Percentiles rank a stretch among this genome's conserved stretches.
phyloP scores from a whole-genome alignment of 1,284 basidiomycete genomes.

The Rhizoctonia solani region DNA sequence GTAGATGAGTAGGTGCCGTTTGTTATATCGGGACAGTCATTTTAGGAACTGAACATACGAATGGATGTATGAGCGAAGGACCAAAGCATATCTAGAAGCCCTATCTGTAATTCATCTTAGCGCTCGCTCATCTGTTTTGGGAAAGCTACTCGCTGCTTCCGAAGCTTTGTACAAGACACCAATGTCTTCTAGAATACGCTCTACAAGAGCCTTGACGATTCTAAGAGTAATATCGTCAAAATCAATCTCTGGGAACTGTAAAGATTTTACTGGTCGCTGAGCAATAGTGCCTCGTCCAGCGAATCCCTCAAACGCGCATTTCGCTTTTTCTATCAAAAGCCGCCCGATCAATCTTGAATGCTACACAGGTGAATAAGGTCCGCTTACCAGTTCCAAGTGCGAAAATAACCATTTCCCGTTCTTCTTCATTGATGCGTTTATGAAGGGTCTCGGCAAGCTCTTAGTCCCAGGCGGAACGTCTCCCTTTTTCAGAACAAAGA shows the following conservation, averaged over 20 bases:
- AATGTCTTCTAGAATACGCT: slow-evolving; percentile 65
- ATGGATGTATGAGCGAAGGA: slow-evolving; percentile 82
- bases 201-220: slow-evolving; percentile 72
- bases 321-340: slow-evolving; percentile 83
- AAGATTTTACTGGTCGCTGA: slow-evolving; percentile 69
- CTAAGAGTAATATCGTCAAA: slow-evolving; percentile 47
- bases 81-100: slow-evolving; percentile 83
- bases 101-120: slow-evolving; percentile 55
- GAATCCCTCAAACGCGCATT: slow-evolving; percentile 84
- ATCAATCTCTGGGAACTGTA: neutral
- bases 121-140: neutral
- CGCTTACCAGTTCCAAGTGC: slow-evolving; percentile 73
- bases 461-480: slow-evolving; percentile 56
- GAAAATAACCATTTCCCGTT: slow-evolving; percentile 72
- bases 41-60: slow-evolving; percentile 52
- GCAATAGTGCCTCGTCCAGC: slow-evolving; percentile 75
- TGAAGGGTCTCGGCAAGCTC: slow-evolving; percentile 64
- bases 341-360: slow-evolving; percentile 13
- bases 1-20: neutral
- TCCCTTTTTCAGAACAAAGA: slow-evolving; percentile 74
- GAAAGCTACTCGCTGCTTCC: slow-evolving; percentile 65
- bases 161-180: slow-evolving; percentile 83
- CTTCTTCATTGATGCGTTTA: slow-evolving; percentile 68
- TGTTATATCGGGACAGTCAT: too few species aligned
- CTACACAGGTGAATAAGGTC: neutral